These are phyloP conservation scores for Colletotrichum tofieldiae DNA, from an alignment of 2,329 filamentous ascomycete genomes.

Conservation along the genomic window DNA sequence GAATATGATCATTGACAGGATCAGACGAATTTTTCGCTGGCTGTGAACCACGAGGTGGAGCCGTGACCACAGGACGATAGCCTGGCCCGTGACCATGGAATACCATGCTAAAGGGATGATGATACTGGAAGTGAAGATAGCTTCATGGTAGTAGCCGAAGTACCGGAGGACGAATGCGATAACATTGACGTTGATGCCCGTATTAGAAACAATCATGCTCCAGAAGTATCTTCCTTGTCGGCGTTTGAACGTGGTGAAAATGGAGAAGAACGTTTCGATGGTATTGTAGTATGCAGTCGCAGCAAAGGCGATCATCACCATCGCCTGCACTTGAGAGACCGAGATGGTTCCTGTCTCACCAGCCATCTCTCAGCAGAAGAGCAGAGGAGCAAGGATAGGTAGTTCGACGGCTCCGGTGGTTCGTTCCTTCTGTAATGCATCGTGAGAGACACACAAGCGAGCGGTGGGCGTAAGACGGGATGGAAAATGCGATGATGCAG, in stretches of 20 bases:
- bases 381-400: neutral
- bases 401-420: constrained; percentile 17
- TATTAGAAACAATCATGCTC: constrained; percentile 46
- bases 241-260: constrained; percentile 45
- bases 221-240: constrained; percentile 46
- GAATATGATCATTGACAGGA: constrained; percentile 71
- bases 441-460: constrained; percentile 13
- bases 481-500: constrained; percentile 25
- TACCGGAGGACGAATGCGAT: constrained; percentile 55
- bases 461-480: constrained; percentile 16
- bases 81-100: constrained; percentile 73
- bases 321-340: constrained; percentile 36
- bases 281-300: constrained; percentile 44
- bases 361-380: constrained; percentile 23
- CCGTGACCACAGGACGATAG: constrained; percentile 74
- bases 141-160: constrained; percentile 32
- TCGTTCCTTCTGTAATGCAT: constrained; percentile 26
- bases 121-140: constrained; percentile 50
- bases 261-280: constrained; percentile 45
- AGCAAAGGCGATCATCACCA: constrained; percentile 56
- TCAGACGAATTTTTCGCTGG: constrained; percentile 61
- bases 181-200: constrained; percentile 44
- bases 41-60: constrained; percentile 72
- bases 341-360: constrained; percentile 39
- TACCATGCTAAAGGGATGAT: constrained; percentile 54